phyloP scores from a whole-genome alignment of 2,329 filamentous ascomycete genomes.

The Aspergillus piperis region DNA sequence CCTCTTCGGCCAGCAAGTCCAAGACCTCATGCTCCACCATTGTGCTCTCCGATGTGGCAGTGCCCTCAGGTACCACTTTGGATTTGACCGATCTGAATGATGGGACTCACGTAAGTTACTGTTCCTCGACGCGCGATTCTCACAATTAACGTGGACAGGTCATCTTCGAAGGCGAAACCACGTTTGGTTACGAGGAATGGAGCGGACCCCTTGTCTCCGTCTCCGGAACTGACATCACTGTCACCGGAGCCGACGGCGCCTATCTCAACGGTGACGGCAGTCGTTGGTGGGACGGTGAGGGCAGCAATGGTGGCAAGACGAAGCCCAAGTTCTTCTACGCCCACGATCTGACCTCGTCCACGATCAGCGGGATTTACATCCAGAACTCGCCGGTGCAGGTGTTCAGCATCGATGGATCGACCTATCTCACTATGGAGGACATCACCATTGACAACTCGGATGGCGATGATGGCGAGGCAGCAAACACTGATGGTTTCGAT shows the following conservation, averaged over 20 bases:
- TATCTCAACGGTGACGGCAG: slow-evolving; percentile 59
- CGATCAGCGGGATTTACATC: slow-evolving; percentile 36
- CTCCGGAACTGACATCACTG: slow-evolving; percentile 57
- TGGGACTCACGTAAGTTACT: not conserved
- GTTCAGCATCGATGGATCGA: slow-evolving; percentile 42
- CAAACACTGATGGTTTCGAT: slow-evolving; percentile 56
- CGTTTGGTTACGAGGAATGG: slow-evolving; percentile 67
- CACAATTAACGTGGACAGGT: slow-evolving; percentile 37
- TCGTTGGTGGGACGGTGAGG: slow-evolving; percentile 63
- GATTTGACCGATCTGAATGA: slow-evolving; percentile 6
- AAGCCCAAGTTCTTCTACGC: slow-evolving; percentile 68
- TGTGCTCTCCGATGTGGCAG: not conserved
- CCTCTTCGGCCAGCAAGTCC: slow-evolving; percentile 2
- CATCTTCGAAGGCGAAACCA: slow-evolving; percentile 66
- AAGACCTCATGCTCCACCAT: slow-evolving; percentile 6
- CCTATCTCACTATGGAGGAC: slow-evolving; percentile 53
- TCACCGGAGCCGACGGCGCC: slow-evolving; percentile 54
- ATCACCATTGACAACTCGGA: slow-evolving; percentile 61
- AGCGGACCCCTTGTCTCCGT: slow-evolving; percentile 63
- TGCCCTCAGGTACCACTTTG: not conserved
- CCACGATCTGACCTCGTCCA: slow-evolving; percentile 34
- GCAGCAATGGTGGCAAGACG: slow-evolving; percentile 61
- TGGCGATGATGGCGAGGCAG: slow-evolving; percentile 49
- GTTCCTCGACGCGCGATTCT: too few species aligned
- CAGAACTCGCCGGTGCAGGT: slow-evolving; percentile 42